A percentile compares a stretch with the other conserved stretches of the same genome.
Evolutionary conservation across 495 filamentous ascomycete genomes (phyloP).

Genomic region (Penicillium alfredii): DNA sequence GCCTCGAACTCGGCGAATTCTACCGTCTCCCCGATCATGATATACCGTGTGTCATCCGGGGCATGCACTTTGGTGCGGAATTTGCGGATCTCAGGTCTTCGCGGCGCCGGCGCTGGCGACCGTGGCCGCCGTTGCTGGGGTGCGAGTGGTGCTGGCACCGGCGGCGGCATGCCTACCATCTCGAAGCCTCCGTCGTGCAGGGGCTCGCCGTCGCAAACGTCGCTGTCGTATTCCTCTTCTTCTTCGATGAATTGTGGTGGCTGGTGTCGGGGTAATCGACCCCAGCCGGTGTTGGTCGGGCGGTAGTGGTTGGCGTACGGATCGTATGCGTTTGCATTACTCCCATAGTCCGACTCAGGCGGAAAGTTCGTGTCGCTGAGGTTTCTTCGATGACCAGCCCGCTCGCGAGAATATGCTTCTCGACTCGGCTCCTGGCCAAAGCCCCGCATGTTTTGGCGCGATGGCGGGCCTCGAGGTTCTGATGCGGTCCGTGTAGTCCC

Average conservation of each 20-base stretch:
- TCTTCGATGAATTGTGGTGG: conserved; percentile 63
- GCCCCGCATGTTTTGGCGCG: conserved; percentile 22
- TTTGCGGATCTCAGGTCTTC: conserved; percentile 43
- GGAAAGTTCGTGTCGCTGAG: conserved; percentile 26
- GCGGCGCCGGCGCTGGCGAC: conserved; percentile 25
- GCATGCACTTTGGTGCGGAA: conserved; percentile 87
- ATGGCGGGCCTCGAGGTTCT: conserved; percentile 42
- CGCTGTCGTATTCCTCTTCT: conserved; percentile 63
- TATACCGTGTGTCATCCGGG: conserved; percentile 84
- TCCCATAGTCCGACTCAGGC: conserved; percentile 44
- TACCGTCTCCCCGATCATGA: conserved; percentile 72
- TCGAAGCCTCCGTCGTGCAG: conserved; percentile 74
- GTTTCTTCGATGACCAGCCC: conserved; percentile 25
- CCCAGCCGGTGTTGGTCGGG: conserved; percentile 22
- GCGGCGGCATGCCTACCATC: conserved; percentile 51
- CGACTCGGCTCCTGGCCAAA: conserved; percentile 16
- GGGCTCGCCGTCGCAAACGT: conserved; percentile 55
- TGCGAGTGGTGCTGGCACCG: conserved; percentile 1
- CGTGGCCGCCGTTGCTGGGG: conserved; percentile 21
- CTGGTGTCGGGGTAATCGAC: conserved; percentile 33
- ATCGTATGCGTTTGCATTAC: conserved; percentile 57
- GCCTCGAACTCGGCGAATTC: conserved; percentile 69
- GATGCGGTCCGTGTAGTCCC: conserved; percentile 51
- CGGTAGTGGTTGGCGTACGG: conserved; percentile 47
- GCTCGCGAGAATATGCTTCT: conserved; percentile 13